These are phyloP conservation scores for Calonectria honghensis DNA, from an alignment of 2,329 filamentous ascomycete genomes.

Conservation along the genomic window DNA sequence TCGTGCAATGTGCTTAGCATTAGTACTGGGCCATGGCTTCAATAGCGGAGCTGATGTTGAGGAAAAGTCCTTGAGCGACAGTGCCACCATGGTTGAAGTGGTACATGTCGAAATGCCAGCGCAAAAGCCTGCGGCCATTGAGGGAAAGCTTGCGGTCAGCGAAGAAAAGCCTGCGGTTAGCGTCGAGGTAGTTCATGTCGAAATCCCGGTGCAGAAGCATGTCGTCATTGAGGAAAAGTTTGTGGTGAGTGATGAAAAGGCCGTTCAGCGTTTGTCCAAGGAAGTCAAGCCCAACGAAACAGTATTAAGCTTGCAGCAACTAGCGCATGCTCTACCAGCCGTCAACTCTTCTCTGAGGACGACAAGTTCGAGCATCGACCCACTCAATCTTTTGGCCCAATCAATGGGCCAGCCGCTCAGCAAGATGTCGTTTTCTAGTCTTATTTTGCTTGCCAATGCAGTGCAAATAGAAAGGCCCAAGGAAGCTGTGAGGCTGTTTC, in stretches of 20 bases:
- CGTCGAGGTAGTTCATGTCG: not conserved
- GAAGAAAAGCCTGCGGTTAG: not conserved
- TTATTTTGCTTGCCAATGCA: slow-evolving; percentile 6
- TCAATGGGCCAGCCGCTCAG: slow-evolving; percentile 7
- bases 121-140: not conserved
- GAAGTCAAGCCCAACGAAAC: not conserved
- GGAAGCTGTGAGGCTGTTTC: not conserved
- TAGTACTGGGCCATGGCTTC: not conserved
- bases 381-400: not conserved
- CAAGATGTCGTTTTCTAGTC: slow-evolving; percentile 4
- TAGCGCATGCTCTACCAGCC: not conserved
- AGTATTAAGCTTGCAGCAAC: not conserved
- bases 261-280: not conserved
- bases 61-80: slow-evolving; percentile 12
- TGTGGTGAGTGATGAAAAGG: not conserved
- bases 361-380: not conserved
- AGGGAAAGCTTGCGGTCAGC: not conserved
- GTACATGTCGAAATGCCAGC: no score
- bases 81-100: not conserved
- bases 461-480: not conserved
- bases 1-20: not conserved
- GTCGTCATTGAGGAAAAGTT: not conserved
- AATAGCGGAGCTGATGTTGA: slow-evolving; percentile 1
- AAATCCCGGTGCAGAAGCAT: not conserved
- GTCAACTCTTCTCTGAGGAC: not conserved